Evolutionary conservation across 2,329 filamentous ascomycete species (phyloP).

Genomic region (Colletotrichum tanaceti): DNA sequence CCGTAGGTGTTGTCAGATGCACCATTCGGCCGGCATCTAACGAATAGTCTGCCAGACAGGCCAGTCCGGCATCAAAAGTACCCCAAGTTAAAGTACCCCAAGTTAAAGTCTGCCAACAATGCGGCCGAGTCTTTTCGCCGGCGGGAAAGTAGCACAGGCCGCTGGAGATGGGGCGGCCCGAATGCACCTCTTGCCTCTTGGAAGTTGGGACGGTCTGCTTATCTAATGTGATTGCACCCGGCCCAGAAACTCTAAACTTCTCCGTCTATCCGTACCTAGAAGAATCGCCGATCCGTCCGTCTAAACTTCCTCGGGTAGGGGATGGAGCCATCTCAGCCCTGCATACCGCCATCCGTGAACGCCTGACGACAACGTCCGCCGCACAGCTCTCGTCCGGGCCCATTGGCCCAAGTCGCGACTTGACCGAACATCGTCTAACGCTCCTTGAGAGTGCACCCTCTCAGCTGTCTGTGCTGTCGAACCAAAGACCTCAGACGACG

Average conservation of each 20-base stretch:
- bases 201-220: constrained; percentile 8
- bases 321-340: constrained; percentile 16
- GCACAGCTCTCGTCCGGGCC: background rate
- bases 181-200: background rate
- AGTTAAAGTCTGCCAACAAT: background rate
- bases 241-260: constrained; percentile 29
- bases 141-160: background rate
- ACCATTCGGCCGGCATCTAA: background rate
- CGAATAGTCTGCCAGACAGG: background rate
- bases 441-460: background rate
- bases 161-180: background rate
- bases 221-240: constrained; percentile 31
- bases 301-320: background rate
- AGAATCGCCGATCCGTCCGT: too few species aligned
- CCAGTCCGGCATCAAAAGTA: background rate
- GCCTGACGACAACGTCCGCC: background rate
- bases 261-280: background rate
- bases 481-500: background rate
- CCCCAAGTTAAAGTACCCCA: constrained; percentile 1
- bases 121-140: background rate
- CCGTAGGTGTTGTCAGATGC: too few species aligned
- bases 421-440: background rate
- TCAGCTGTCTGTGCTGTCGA: background rate
- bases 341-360: constrained; percentile 7
- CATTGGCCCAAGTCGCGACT: background rate